These are phyloP conservation scores for Endothia cerciana DNA, from an alignment of 2,329 filamentous ascomycete genomes.

Conservation along the genomic window DNA sequence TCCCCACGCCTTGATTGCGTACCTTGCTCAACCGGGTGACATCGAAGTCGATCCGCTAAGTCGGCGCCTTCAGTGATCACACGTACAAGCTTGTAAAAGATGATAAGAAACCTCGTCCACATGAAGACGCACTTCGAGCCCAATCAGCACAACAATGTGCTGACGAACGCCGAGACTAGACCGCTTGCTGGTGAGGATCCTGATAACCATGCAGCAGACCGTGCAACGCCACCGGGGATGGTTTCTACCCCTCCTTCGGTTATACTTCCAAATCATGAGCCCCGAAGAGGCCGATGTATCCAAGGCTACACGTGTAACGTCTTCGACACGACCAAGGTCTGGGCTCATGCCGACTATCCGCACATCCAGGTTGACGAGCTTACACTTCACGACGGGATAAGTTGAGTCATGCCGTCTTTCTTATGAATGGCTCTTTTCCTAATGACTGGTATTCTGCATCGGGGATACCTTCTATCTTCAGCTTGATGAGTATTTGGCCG, in stretches of 20 bases:
- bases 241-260: background rate
- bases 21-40: background rate
- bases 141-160: background rate
- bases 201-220: too few relatives aligned
- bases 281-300: too few relatives aligned
- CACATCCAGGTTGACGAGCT: background rate
- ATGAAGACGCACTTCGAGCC: background rate
- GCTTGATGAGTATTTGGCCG: background rate
- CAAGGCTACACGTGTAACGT: background rate
- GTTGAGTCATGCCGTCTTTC: background rate
- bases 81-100: background rate
- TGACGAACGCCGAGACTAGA: background rate
- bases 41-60: background rate
- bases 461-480: conserved; percentile 2
- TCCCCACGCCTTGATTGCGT: background rate
- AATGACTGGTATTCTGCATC: background rate
- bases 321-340: background rate
- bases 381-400: background rate
- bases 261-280: background rate
- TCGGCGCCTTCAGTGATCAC: background rate
- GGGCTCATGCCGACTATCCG: background rate
- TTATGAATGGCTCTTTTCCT: background rate
- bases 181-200: background rate
- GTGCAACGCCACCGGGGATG: background rate
- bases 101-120: background rate